Evolutionary conservation across 2,329 filamentous ascomycete species (phyloP), one percentile per base, ranked within the genome.

Genomic region (Trichophyton simii): DNA sequence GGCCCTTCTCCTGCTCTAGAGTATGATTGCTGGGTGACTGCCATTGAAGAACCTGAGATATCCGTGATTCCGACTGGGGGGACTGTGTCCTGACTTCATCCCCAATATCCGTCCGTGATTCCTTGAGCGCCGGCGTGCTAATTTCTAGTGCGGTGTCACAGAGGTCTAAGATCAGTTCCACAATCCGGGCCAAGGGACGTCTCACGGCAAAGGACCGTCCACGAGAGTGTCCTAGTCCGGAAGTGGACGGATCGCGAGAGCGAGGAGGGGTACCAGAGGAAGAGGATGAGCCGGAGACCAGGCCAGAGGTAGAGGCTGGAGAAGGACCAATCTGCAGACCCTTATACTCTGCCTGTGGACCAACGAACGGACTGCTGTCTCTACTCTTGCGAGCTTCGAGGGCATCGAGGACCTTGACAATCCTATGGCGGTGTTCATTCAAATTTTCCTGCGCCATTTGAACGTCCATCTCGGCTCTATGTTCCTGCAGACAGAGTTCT

Each of bases 71-170:
- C 0, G 95, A 99, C 70, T 96, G 89, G 0, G 94, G 94, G 3
- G 94, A 99, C 71, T 96, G 88, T 0, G 92, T 96, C 55, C 92
- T 85, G 65, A 97, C 85, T 65, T 96, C 91, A 57, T 88, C 87
- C 6, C 76, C 75, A 44, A 83, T 80, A 55, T 80, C 77, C 41
- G 83, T 80, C 7, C 85, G 82, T 2, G 84, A 81, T 66, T 97
- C 92, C 70, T 96, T 97, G 75, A 99, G 88, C 4, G 91, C 87
- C 4, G 94, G 92, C 3, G 89, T 91, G 75, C 87, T 97, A 69
- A 99, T 92, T 73, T 99, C 95, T 55, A 96, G 82, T 3, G 94
- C 87, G 0, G 94, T 99, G 72, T 99, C 94, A 71, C 94, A 97
- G 18, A 99, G 82, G 74, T 99, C 94, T 58, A 99, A 83, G 25